Evolutionary conservation across 2,329 filamentous ascomycete genomes (phyloP).

Genomic region (Alternaria burnsii): DNA sequence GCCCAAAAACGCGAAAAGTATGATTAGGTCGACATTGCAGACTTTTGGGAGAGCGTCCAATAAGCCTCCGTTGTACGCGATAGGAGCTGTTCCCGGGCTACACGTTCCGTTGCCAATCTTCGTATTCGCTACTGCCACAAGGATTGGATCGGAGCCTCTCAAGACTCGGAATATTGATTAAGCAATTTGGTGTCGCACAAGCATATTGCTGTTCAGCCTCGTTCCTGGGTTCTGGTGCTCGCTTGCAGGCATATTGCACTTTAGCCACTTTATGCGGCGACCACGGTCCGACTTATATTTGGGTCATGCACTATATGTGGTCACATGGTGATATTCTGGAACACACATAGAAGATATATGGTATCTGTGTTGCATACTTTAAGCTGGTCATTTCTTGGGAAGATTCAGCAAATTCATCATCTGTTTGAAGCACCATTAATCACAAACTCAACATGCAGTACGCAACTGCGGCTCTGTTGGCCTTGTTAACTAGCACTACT

Average conservation of each 20-base stretch:
- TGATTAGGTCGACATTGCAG: neutral
- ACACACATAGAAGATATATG: slow-evolving; percentile 15
- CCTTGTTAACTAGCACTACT: slow-evolving; percentile 33
- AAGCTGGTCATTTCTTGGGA: neutral
- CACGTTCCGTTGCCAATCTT: slow-evolving; percentile 6
- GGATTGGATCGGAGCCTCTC: neutral
- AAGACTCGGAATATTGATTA: slow-evolving; percentile 3
- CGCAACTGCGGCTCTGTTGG: slow-evolving; percentile 26
- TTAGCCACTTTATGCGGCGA: slow-evolving; percentile 37
- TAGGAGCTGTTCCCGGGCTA: slow-evolving; percentile 4
- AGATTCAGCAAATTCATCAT: neutral
- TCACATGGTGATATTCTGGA: slow-evolving; percentile 30
- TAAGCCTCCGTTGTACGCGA: neutral
- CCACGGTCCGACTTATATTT: slow-evolving; percentile 40
- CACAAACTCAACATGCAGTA: slow-evolving; percentile 32
- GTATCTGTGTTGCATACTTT: neutral
- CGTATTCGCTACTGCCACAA: slow-evolving; percentile 1
- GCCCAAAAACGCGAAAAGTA: neutral
- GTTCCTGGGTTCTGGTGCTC: slow-evolving; percentile 13
- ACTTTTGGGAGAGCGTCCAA: neutral
- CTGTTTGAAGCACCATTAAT: neutral
- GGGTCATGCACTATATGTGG: slow-evolving; percentile 20
- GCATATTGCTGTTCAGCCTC: slow-evolving; percentile 14
- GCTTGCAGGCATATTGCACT: slow-evolving; percentile 17
- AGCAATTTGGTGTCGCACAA: slow-evolving; percentile 21